Conservation (phyloP, 2,329 filamentous ascomycete genomes). For the Trichoderma polysporum region DNA sequence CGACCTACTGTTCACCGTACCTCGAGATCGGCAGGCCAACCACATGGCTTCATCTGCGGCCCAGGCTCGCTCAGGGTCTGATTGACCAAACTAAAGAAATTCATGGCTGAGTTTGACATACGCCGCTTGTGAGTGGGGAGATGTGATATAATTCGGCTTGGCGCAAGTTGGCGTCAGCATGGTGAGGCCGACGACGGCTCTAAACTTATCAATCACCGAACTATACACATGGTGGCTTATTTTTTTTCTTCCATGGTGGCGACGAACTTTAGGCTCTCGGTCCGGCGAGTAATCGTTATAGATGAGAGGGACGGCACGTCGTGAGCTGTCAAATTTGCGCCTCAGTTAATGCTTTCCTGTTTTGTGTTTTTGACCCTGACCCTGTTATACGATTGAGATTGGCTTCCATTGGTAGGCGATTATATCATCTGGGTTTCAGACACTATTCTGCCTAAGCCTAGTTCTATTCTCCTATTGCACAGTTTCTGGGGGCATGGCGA, state of each 20-base stretch:
- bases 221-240: constrained; percentile 4
- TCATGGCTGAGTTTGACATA: constrained; percentile 2
- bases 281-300: neutral
- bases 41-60: neutral
- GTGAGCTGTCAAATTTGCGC: neutral
- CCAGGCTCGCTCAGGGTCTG: neutral
- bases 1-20: neutral
- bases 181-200: constrained; percentile 3
- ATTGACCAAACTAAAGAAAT: neutral
- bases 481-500: neutral
- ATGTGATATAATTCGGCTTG: neutral
- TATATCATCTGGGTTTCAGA: neutral
- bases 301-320: neutral
- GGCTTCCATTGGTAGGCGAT: neutral
- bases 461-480: neutral
- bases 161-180: constrained; percentile 11
- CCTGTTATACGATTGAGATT: neutral
- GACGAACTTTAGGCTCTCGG: neutral
- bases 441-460: neutral
- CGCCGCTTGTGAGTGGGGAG: neutral
- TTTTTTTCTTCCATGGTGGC: constrained; percentile 1
- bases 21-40: neutral
- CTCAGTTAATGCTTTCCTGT: neutral
- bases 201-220: neutral
- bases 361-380: neutral